Conservation (phyloP, 2,329 filamentous ascomycete species). For the Boeremia lycopersici region DNA sequence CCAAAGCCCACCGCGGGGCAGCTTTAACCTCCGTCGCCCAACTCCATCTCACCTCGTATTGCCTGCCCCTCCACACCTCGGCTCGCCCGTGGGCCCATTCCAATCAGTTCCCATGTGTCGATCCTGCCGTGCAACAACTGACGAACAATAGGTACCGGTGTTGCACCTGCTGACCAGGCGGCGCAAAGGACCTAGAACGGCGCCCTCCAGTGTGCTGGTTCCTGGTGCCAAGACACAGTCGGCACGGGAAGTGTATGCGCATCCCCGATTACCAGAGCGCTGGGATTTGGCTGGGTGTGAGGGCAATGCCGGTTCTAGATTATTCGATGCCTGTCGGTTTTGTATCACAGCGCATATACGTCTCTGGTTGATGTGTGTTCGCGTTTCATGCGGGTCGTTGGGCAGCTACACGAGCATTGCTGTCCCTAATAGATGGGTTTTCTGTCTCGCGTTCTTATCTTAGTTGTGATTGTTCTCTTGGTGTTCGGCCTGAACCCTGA, state of each 20-base stretch:
- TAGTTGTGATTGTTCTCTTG: too few relatives aligned
- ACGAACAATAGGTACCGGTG: not conserved
- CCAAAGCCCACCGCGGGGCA: too few relatives aligned
- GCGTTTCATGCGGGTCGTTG: not conserved
- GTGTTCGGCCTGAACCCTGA: too few relatives aligned
- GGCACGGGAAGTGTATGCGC: not conserved
- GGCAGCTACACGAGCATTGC: not conserved
- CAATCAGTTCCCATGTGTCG: constrained; percentile 4
- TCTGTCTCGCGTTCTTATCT: too few relatives aligned
- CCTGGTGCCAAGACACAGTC: not conserved
- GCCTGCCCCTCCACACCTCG: constrained; percentile 8
- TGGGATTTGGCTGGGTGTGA: not conserved
- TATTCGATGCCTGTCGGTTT: not conserved
- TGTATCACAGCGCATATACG: not conserved
- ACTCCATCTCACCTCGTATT: constrained; percentile 7
- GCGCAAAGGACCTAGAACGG: not conserved
- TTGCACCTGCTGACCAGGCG: not conserved
- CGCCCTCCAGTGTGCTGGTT: not conserved
- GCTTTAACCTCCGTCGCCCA: not conserved
- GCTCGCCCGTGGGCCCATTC: not conserved
- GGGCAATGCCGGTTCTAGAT: not conserved
- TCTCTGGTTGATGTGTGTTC: not conserved
- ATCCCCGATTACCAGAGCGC: not conserved
- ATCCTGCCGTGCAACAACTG: constrained; percentile 9
- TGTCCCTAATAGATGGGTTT: too few relatives aligned